Percentiles rank a stretch among this genome's conserved stretches.
phyloP scores from a whole-genome alignment of 2,329 filamentous ascomycete species.

The Penicillium sp. region DNA sequence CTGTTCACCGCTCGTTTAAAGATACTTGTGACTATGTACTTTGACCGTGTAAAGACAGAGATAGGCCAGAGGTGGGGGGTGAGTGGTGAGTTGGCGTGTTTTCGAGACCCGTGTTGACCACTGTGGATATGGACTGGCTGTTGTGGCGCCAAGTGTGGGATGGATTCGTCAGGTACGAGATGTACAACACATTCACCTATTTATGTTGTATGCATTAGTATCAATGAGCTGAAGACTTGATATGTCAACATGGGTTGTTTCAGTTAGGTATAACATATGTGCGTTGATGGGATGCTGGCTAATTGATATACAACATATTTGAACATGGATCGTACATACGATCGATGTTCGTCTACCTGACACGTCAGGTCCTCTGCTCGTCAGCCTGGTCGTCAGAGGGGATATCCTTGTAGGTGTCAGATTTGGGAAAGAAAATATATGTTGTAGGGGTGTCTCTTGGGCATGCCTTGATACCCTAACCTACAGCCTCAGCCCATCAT shows the following conservation, averaged over 20 bases:
- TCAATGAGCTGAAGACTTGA: neutral
- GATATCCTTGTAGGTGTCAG: neutral
- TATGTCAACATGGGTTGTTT: too few species aligned
- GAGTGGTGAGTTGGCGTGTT: conserved; percentile 5
- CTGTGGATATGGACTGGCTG: neutral
- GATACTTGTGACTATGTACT: neutral
- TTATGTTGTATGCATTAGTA: neutral
- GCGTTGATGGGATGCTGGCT: neutral
- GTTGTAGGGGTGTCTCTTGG: neutral
- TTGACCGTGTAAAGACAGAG: neutral
- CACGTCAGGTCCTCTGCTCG: neutral
- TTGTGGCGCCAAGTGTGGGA: neutral
- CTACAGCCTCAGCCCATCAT: neutral
- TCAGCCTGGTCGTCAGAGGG: neutral
- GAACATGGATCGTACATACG: neutral
- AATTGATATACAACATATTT: neutral
- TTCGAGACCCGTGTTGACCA: neutral
- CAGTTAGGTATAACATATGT: neutral
- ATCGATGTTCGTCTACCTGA: conserved; percentile 4
- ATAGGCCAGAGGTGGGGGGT: neutral
- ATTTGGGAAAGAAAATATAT: neutral
- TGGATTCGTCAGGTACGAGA: conserved; percentile 8
- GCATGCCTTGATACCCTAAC: neutral
- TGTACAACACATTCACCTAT: conserved; percentile 15
- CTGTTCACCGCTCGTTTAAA: conserved; percentile 9